A percentile compares a stretch with the other conserved stretches of the same genome.
These are phyloP conservation scores for Rusavskia elegans DNA, from an alignment of 495 filamentous ascomycete species.

Conservation along the genomic window DNA sequence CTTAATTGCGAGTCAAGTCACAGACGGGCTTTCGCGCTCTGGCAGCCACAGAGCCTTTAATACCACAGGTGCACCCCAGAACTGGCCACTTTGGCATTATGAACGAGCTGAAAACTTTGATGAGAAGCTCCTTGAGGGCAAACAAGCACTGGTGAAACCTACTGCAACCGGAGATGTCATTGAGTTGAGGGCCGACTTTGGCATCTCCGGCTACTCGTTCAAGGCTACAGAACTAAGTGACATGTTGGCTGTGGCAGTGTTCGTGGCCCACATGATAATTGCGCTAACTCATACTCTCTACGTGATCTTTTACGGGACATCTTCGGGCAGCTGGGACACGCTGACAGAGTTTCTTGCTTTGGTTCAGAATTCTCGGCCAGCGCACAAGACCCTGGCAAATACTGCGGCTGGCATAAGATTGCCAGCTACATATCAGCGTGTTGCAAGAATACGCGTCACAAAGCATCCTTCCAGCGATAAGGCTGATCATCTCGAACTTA, in stretches of 20 bases:
- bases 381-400: neutral
- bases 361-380: neutral
- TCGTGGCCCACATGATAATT: neutral
- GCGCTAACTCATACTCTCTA: neutral
- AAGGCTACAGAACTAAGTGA: neutral
- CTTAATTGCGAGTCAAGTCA: too few relatives aligned
- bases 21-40: too few relatives aligned
- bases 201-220: neutral
- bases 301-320: neutral
- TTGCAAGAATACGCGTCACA: too few relatives aligned
- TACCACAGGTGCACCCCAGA: too few relatives aligned
- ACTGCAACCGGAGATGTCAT: neutral
- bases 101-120: too few relatives aligned
- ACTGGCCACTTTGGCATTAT: too few relatives aligned
- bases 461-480: too few relatives aligned
- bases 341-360: neutral
- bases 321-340: conserved; percentile 1
- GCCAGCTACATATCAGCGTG: too few relatives aligned
- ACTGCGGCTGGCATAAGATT: conserved; percentile 1
- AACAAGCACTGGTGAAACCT: too few relatives aligned
- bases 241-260: neutral
- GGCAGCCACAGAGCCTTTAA: too few relatives aligned
- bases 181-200: neutral
- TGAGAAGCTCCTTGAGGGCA: too few relatives aligned
- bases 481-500: too few relatives aligned